These are phyloP conservation scores for Lolium rigidum DNA, from an alignment of 176 grass and related monocot species.

Conservation along the genomic window DNA sequence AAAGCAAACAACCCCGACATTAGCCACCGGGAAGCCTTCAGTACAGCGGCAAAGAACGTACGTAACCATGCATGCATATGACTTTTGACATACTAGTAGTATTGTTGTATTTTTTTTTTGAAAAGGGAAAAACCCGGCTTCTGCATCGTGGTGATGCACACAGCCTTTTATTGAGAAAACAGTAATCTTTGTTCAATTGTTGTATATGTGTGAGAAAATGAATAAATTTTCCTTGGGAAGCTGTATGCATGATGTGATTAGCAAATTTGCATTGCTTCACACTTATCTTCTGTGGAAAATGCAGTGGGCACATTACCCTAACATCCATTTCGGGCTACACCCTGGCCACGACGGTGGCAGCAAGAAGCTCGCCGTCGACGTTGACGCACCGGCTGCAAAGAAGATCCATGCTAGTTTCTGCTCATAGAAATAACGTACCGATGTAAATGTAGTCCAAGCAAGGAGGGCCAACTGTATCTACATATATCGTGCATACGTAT, in stretches of 20 bases:
- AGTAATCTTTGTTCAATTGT: no score
- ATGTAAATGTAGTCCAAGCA: background rate
- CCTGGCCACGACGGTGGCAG: slow-evolving; percentile 52
- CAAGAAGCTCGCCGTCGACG: slow-evolving; percentile 56
- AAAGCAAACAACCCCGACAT: slow-evolving; percentile 95
- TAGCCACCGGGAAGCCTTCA: slow-evolving; percentile 96
- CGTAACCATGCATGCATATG: slow-evolving; percentile 36
- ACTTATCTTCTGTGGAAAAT: background rate
- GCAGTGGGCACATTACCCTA: slow-evolving; percentile 98
- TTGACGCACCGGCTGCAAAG: slow-evolving; percentile 41
- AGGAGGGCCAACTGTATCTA: background rate
- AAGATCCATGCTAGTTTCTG: slow-evolving; percentile 74
- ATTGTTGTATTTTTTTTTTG: no score
- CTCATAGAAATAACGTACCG: slow-evolving; percentile 30
- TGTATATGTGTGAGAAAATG: no score
- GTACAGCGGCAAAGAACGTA: slow-evolving; percentile 97
- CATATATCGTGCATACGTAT: background rate
- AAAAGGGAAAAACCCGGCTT: no score
- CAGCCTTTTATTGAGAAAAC: no score
- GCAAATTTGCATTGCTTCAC: no score
- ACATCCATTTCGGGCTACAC: slow-evolving; percentile 79
- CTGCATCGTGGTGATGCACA: no score
- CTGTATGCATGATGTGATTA: no score
- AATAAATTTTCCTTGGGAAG: no score
- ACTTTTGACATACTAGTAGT: background rate